Percentiles rank a stretch among this genome's conserved stretches.
Evolutionary conservation across 1,284 basidiomycete genomes (phyloP).

Genomic region (Trametes sp.): DNA sequence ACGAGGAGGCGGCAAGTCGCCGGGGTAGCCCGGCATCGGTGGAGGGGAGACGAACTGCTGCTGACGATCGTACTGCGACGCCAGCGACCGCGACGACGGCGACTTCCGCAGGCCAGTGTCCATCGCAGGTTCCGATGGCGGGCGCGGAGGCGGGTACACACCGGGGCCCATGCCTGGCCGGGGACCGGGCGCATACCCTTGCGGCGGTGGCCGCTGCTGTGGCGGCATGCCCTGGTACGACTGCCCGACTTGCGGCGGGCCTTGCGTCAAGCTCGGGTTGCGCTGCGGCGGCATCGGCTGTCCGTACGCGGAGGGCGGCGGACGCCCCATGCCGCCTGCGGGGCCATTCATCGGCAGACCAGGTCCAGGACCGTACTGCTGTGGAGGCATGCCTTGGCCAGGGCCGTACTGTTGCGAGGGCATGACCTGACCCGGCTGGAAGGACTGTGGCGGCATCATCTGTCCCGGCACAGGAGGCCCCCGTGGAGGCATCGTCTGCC

Average conservation of each 20-base stretch:
- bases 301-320: conserved; percentile 23
- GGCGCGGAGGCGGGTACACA: conserved; percentile 37
- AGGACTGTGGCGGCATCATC: conserved; percentile 13
- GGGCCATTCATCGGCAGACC: conserved; percentile 42
- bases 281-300: conserved; percentile 23
- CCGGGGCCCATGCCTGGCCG: conserved; percentile 27
- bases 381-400: conserved; percentile 38
- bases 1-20: conserved; percentile 38
- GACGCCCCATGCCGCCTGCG: conserved; percentile 43
- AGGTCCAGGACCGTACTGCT: conserved; percentile 36
- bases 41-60: conserved; percentile 41
- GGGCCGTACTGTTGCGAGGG: conserved; percentile 35
- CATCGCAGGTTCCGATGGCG: conserved; percentile 49
- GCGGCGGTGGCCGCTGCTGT: conserved; percentile 15
- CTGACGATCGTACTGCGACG: conserved; percentile 57
- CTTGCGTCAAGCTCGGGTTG: conserved; percentile 15
- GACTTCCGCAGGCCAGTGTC: conserved; percentile 59
- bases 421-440: conserved; percentile 38
- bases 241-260: conserved; percentile 24
- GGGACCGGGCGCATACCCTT: conserved; percentile 14
- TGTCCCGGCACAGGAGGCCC: conserved; percentile 9
- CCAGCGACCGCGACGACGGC: conserved; percentile 67
- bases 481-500: conserved; percentile 40
- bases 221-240: not conserved
- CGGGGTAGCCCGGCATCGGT: conserved; percentile 48